A percentile compares a stretch with the other conserved stretches of the same genome.
Evolutionary conservation across 192 early-diverging fungal genomes (phyloP).

Genomic region (Podila clonocystis): DNA sequence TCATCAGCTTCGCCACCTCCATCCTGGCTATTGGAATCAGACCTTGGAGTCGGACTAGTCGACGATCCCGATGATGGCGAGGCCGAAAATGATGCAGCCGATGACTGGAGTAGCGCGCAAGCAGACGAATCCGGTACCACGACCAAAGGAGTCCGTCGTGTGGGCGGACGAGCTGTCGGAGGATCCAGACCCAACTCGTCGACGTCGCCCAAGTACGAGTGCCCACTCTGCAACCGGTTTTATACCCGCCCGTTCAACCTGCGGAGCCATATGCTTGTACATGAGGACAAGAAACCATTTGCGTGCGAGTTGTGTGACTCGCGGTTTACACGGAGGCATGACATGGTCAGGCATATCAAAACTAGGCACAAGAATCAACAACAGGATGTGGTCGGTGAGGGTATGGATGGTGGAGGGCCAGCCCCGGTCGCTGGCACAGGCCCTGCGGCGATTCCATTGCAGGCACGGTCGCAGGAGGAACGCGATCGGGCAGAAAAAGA

Average conservation of each 20-base stretch:
- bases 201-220: background rate
- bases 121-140: too few relatives aligned
- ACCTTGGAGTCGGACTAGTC: too few relatives aligned
- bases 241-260: conserved; percentile 39
- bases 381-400: background rate
- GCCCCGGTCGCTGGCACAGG: too few relatives aligned
- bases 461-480: too few relatives aligned
- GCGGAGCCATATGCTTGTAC: conserved; percentile 21
- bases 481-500: too few relatives aligned
- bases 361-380: conserved; percentile 11
- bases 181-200: background rate
- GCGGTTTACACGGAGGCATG: conserved; percentile 22
- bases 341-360: conserved; percentile 17
- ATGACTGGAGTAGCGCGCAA: too few relatives aligned
- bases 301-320: conserved; percentile 9
- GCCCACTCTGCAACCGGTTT: background rate
- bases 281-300: conserved; percentile 16
- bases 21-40: too few relatives aligned
- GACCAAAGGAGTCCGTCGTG: too few relatives aligned
- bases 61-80: too few relatives aligned
- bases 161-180: background rate
- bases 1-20: too few relatives aligned
- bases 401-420: background rate
- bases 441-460: too few relatives aligned
- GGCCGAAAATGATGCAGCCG: too few relatives aligned